Evolutionary conservation across 2,329 filamentous ascomycete genomes (phyloP).

Genomic region (Tolypocladium endophyticum): DNA sequence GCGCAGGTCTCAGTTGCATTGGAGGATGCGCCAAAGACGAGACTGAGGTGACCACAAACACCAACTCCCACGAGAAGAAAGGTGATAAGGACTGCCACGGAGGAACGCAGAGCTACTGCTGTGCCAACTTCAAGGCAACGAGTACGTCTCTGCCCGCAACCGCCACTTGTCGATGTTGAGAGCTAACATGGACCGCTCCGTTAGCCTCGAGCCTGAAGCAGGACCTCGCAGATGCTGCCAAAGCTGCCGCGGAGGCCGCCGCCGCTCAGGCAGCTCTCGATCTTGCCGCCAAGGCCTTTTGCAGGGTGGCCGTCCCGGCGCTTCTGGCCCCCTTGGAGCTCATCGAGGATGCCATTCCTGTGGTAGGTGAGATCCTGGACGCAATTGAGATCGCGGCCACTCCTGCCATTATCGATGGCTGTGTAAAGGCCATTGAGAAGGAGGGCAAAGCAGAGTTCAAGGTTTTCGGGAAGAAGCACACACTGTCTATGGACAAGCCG

Average conservation of each 20-base stretch:
- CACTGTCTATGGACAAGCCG: not conserved
- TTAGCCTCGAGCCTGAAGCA: not conserved
- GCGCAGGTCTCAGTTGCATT: not conserved
- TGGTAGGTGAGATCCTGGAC: not conserved
- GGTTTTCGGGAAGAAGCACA: not conserved
- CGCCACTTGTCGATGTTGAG: not conserved
- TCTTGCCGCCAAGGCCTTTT: not conserved
- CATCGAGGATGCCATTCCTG: not conserved
- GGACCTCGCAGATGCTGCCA: not conserved
- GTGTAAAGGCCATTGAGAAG: not conserved
- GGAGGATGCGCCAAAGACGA: not conserved
- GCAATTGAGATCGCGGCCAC: not conserved
- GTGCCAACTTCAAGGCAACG: not conserved
- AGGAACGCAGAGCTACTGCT: not conserved
- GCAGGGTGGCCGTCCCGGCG: not conserved
- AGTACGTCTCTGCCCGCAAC: not conserved
- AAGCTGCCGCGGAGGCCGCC: not conserved
- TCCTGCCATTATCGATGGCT: not conserved
- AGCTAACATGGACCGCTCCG: not conserved
- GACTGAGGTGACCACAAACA: not conserved
- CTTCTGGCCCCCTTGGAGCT: not conserved
- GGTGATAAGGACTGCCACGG: not conserved
- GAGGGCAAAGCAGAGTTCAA: not conserved
- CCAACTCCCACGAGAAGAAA: not conserved
- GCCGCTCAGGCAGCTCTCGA: not conserved